phyloP scores from a whole-genome alignment of 345 rosid genomes.

The Moricandia arvensis region DNA sequence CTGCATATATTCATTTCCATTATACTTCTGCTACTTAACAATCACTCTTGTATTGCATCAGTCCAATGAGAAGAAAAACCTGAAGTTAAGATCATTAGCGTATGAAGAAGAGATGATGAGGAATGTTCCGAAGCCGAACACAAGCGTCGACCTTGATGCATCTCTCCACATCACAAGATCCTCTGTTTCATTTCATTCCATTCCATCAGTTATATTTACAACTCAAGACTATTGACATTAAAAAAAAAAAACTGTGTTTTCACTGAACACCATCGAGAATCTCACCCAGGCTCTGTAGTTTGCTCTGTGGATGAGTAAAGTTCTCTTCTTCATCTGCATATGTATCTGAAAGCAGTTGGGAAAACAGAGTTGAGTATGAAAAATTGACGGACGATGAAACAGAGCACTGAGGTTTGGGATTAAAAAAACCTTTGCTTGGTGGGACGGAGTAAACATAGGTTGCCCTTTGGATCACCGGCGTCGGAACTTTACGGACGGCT shows the following conservation, averaged over 20 bases:
- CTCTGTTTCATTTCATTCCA: constrained; percentile 46
- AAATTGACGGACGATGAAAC: background rate
- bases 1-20: constrained; percentile 40
- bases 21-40: background rate
- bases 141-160: constrained; percentile 65
- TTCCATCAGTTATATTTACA: background rate
- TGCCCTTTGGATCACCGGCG: constrained; percentile 50
- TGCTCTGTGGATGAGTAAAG: constrained; percentile 53
- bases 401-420: background rate
- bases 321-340: constrained; percentile 37
- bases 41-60: too few species aligned
- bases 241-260: background rate
- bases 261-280: background rate
- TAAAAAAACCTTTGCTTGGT: constrained; percentile 31
- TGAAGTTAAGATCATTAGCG: constrained; percentile 63
- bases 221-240: background rate
- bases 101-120: constrained; percentile 72
- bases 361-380: constrained; percentile 25
- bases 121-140: constrained; percentile 80
- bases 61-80: constrained; percentile 37
- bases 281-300: constrained; percentile 74
- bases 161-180: constrained; percentile 98
- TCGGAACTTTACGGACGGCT: constrained; percentile 44
- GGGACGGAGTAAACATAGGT: constrained; percentile 41
- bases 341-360: background rate